These are phyloP conservation scores for Mucor irregularis DNA, from an alignment of 371 early-diverging fungal species.

Conservation along the genomic window DNA sequence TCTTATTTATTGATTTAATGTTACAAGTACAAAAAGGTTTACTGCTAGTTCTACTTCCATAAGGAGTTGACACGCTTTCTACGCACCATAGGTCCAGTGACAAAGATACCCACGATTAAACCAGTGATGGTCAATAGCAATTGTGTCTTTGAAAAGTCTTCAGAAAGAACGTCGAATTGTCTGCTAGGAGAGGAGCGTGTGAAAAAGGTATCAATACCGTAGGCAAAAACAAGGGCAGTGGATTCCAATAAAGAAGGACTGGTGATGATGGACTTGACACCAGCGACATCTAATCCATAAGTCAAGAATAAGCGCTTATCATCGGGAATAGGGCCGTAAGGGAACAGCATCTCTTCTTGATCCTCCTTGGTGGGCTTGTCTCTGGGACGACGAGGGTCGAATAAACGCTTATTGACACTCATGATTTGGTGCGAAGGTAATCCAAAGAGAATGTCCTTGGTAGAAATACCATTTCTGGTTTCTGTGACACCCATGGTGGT, in stretches of 20 bases:
- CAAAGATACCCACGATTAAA: conserved; percentile 66
- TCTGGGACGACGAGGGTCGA: conserved; percentile 86
- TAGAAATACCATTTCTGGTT: conserved; percentile 85
- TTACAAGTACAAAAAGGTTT: neutral
- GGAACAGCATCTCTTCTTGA: conserved; percentile 82
- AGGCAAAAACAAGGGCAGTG: conserved; percentile 87
- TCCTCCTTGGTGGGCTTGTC: conserved; percentile 62
- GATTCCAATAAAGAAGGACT: conserved; percentile 86
- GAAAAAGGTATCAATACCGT: conserved; percentile 89
- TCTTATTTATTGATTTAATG: neutral
- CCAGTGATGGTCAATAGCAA: conserved; percentile 81
- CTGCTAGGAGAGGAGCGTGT: conserved; percentile 82
- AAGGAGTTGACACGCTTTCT: conserved; percentile 60
- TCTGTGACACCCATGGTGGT: conserved; percentile 80
- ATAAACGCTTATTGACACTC: conserved; percentile 73
- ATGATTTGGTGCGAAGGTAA: conserved; percentile 70
- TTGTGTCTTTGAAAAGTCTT: conserved; percentile 85
- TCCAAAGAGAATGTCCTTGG: conserved; percentile 83
- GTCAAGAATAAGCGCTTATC: conserved; percentile 75
- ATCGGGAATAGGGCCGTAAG: conserved; percentile 73
- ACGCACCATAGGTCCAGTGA: conserved; percentile 74
- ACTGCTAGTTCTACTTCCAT: conserved; percentile 53
- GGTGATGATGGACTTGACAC: conserved; percentile 67
- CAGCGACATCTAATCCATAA: conserved; percentile 70
- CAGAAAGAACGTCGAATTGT: conserved; percentile 89